Evolutionary conservation across 352 stramenopile genomes (phyloP), one percentile per base, ranked within the genome.

Genomic region (Phytophthora litchii): DNA sequence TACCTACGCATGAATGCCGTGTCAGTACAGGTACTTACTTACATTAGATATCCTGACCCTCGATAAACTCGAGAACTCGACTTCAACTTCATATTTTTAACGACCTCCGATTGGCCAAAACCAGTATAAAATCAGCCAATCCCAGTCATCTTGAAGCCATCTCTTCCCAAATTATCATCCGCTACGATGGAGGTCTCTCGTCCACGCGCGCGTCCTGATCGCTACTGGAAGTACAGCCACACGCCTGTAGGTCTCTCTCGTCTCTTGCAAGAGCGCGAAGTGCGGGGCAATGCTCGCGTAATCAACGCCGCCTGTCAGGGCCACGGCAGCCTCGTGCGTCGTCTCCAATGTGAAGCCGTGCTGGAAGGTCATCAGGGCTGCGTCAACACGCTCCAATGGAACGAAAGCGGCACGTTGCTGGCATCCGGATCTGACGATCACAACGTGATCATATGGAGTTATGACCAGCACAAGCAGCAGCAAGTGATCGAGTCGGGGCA

Each of bases 361-460:
- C 73, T 94, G 21, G 51, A 67, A 0, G 81, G 74, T 16, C 85
- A 94, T 52, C 20, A 43, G 3, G 88, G 85, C 11, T 96, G 88
- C 65, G 88, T 96, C 21, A 96, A 96, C 64, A 86, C 90, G 47
- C 54, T 96, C 46, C 72, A 83, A 21, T 96, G 88, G 88, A 95
- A 91, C 46, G 70, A 76, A 20, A 76, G 36, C 4, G 88, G 88
- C 4, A 73, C 64, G 13, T 35, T 91, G 16, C 54, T 96, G 14
- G 86, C 76, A 5, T 94, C 85, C 0, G 88, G 86, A n/a, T 94
- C 83, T 9, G 88, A 96, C 54, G 88, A 96, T 67, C 86, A 76
- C 25, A 73, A 78, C 1, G 67, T 96, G 31, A 64, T 92, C 17
- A 47, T 96, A 14, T 96, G 88, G 86, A 84, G 90, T 51, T 94